Evolutionary conservation across 2,329 filamentous ascomycete genomes (phyloP), one percentile per base, ranked within the genome.

Genomic region (Aspergillus hiratsukae): DNA sequence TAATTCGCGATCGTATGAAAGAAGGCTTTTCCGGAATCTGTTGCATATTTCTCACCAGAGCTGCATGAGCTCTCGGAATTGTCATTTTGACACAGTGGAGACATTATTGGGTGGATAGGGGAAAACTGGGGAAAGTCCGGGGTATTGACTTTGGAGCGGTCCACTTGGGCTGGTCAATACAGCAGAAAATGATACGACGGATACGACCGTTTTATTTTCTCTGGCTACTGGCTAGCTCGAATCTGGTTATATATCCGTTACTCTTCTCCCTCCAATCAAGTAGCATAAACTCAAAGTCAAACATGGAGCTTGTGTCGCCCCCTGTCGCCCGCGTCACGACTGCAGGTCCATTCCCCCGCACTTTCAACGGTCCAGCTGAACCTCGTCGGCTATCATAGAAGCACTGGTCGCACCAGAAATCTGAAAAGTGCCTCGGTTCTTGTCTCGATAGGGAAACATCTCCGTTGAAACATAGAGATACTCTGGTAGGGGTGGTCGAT

Each of bases 401-500:
- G 25, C 48, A 52, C 23, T 46, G 52, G 29, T 52, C 43, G n/a
- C 37, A 25, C 25, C 46, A 53, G 48, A 55, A 53, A 37, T 48
- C 40, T 51, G 48, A 52, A 56, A 56, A 49, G 37, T 62, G 60
- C 68, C 68, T 70, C 69, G 68, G 69, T 58, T 66, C 60, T 61
- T 61, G 59, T 63, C 63, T 62, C 28, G 55, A 53, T 52, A 17
- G 21, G 54, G 54, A 35, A 56, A 29, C 35, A 58, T n/a, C 31
- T 41, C 58, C 57, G 55, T 58, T 58, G 35, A 56, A 58, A 51
- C 43, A 56, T 51, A 52, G 8, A 17, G 10, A n/a, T 57, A 45
- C 56, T 58, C 58, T 59, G 41, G 41, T 10, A 45, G 19, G 9
- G 21, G 7, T 14, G 14, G 10, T 27, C 19, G 11, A 7, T 14